Base-by-base conservation (phyloP, 306 rosid genomes). In the Quercus glauca region DNA sequence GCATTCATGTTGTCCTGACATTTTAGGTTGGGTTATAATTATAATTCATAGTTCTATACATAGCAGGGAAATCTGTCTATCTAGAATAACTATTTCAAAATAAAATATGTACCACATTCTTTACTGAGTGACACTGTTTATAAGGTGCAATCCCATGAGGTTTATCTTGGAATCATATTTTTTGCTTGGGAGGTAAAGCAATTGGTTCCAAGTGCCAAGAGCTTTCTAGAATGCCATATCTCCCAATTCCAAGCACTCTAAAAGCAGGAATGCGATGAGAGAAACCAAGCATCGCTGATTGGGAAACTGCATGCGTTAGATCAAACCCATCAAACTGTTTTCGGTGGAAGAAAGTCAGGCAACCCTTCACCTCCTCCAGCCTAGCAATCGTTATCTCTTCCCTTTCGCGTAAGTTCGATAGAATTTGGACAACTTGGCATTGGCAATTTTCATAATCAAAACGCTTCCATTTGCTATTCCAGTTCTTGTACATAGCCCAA, bases 151-250 rank as follows among this genome's bases (percentile, higher is more conserved):
- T 1, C 10, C 29, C 31, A 21, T 3, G 72, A n/a, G 71, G 35
- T 19, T 63, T 61, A 33, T 12, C 67, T 35, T 78, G 25, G 33
- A 26, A 28, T 64, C 73, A 33, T 55, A 15, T 26, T 57, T 59
- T 25, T 33, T 60, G 4, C 70, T 19, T 55, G 28, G 29, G 72
- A 81, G 80, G 80, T 21, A 81, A 68, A 68, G 80, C 84, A 74
- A 55, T 43, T 55, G 76, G 80, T 53, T 81, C 84, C 80, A 81
- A 41, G 33, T 75, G 84, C 84, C 76, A 81, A 61, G 67, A 35
- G 33, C 33, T 56, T 37, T 80, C 84, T 2, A 61, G 76, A 26
- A 80, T 55, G 14, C 79, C 76, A 37, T 74, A 52, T 8, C 55
- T 60, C 33, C 18, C 78, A 28, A 59, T 79, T 59, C 82, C 82